Conservation (phyloP, 2,329 filamentous ascomycete genomes). For the Verticillium klebahnii region DNA sequence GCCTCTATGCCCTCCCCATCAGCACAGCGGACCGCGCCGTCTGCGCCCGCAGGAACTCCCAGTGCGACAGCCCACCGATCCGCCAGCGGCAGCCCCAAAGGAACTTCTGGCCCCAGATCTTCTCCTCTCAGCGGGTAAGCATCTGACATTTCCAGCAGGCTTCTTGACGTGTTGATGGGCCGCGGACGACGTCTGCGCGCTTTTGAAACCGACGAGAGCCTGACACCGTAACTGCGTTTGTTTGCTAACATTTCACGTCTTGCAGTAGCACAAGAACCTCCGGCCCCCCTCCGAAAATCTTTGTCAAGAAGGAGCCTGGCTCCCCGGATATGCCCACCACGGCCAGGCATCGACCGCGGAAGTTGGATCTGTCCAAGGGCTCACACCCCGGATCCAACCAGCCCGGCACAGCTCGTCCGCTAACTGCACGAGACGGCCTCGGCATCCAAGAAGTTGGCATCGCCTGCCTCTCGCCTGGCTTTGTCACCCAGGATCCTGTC, state of each 20-base stretch:
- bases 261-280: conserved; percentile 44
- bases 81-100: conserved; percentile 51
- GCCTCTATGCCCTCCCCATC: conserved; percentile 34
- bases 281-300: conserved; percentile 66
- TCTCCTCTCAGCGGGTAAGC: conserved; percentile 59
- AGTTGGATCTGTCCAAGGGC: conserved; percentile 71
- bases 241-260: background rate
- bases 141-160: background rate
- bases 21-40: conserved; percentile 32
- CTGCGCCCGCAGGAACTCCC: conserved; percentile 33
- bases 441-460: conserved; percentile 90
- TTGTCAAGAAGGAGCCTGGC: conserved; percentile 94
- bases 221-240: background rate
- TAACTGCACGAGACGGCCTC: conserved; percentile 74
- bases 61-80: conserved; percentile 42
- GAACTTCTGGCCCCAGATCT: conserved; percentile 39
- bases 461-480: conserved; percentile 91
- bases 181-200: background rate
- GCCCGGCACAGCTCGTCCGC: conserved; percentile 61
- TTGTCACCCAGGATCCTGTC: conserved; percentile 91
- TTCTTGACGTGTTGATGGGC: background rate
- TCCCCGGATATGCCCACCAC: conserved; percentile 75
- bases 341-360: conserved; percentile 65
- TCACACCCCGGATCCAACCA: conserved; percentile 44
- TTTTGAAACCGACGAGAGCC: background rate